phyloP scores from a whole-genome alignment of 2,329 filamentous ascomycete genomes.

The Zelopaecilomyces penicillatus region DNA sequence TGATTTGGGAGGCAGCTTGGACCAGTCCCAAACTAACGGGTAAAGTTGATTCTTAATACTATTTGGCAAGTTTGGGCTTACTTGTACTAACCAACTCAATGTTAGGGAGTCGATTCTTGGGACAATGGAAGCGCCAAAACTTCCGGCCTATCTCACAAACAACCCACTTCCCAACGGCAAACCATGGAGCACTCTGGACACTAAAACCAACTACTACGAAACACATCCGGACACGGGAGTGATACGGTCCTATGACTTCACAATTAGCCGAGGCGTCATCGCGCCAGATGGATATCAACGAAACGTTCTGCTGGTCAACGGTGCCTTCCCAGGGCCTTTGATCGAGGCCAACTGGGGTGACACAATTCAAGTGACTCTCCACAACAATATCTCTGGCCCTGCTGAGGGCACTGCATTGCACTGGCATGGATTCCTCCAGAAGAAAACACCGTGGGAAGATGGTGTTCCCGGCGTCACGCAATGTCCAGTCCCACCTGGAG shows the following conservation, averaged over 20 bases:
- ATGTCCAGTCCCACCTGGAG: slow-evolving; percentile 58
- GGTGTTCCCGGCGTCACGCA: slow-evolving; percentile 46
- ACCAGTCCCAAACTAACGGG: slow-evolving; percentile 32
- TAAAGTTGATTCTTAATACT: slow-evolving; percentile 11
- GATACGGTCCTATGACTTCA: slow-evolving; percentile 47
- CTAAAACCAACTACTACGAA: slow-evolving; percentile 42
- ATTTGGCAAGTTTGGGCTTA: not conserved
- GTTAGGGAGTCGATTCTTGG: slow-evolving; percentile 31
- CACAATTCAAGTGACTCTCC: slow-evolving; percentile 54
- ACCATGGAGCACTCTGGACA: slow-evolving; percentile 42
- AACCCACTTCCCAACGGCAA: slow-evolving; percentile 41
- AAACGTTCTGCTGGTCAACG: slow-evolving; percentile 53
- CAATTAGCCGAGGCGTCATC: slow-evolving; percentile 39
- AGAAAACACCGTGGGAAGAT: slow-evolving; percentile 42
- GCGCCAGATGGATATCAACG: slow-evolving; percentile 48
- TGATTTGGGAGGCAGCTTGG: slow-evolving; percentile 12
- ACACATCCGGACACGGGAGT: slow-evolving; percentile 44
- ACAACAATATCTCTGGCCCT: slow-evolving; percentile 53
- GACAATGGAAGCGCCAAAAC: slow-evolving; percentile 27
- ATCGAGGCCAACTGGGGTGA: slow-evolving; percentile 59
- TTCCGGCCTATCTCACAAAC: slow-evolving; percentile 37
- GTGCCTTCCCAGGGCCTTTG: slow-evolving; percentile 57
- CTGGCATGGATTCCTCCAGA: slow-evolving; percentile 47
- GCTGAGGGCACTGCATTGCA: slow-evolving; percentile 43
- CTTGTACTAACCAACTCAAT: not conserved